These are phyloP conservation scores for Taphrina pruni DNA, from an alignment of 1,139 yeast genomes.

Conservation along the genomic window DNA sequence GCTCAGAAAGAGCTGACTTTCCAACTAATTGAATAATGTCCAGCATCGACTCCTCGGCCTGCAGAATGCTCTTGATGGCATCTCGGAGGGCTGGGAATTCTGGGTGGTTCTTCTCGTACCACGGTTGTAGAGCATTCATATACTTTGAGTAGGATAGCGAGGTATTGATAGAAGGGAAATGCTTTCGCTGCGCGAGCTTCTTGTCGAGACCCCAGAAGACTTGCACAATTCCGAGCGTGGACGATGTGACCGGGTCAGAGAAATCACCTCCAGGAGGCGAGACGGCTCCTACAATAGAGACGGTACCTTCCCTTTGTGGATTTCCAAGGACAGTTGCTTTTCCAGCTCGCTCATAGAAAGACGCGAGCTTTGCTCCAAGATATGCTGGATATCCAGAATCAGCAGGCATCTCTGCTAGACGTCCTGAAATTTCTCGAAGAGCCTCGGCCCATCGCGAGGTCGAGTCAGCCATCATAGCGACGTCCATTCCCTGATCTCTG, in stretches of 20 bases:
- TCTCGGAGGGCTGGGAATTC: slow-evolving; percentile 90
- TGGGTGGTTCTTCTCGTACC: slow-evolving; percentile 83
- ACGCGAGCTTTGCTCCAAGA: slow-evolving; percentile 96
- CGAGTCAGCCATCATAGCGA: slow-evolving; percentile 99
- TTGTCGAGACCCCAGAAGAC: slow-evolving; percentile 99
- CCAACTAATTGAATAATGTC: slow-evolving; percentile 99
- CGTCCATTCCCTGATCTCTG: slow-evolving; percentile 99
- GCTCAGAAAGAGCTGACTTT: slow-evolving; percentile 93
- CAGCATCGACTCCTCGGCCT: slow-evolving; percentile 91
- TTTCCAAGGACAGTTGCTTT: slow-evolving; percentile 93
- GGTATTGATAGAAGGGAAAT: slow-evolving; percentile 98
- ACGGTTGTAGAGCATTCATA: slow-evolving; percentile 82
- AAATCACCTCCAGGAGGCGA: slow-evolving; percentile 99
- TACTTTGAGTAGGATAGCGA: slow-evolving; percentile 95
- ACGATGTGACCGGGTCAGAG: slow-evolving; percentile 98
- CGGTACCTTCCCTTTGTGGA: slow-evolving; percentile 95
- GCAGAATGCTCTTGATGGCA: slow-evolving; percentile 88
- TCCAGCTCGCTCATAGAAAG: slow-evolving; percentile 99
- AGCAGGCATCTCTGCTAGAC: slow-evolving; percentile 99
- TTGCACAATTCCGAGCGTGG: slow-evolving; percentile 98
- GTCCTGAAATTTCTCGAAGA: slow-evolving; percentile 98
- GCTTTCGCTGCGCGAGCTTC: slow-evolving; percentile 98
- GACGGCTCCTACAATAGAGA: slow-evolving; percentile 98
- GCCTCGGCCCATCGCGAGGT: slow-evolving; percentile 99
- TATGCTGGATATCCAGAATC: slow-evolving; percentile 99